A percentile compares a stretch with the other conserved stretches of the same genome.
Evolutionary conservation across 441 rosid species (phyloP).

Genomic region (Brassica hybrid): DNA sequence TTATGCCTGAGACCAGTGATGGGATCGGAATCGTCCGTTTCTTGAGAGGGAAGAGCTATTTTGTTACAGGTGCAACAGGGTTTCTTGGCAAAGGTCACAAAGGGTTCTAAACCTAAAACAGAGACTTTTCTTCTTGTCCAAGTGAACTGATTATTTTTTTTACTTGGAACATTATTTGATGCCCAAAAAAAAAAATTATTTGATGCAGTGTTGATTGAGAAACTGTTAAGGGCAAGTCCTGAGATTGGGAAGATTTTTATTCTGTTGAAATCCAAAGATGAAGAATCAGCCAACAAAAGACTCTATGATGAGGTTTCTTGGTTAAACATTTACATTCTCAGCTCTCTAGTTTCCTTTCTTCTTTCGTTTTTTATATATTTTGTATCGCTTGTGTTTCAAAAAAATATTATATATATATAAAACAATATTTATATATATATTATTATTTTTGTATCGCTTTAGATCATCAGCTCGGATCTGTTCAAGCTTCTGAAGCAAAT

Average conservation of each 20-base stretch:
- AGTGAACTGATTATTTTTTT: not conserved
- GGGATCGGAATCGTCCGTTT: slow-evolving; percentile 26
- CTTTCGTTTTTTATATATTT: not conserved
- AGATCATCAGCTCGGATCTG: slow-evolving; percentile 45
- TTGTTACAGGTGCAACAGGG: slow-evolving; percentile 45
- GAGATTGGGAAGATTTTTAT: slow-evolving; percentile 46
- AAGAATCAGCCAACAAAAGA: slow-evolving; percentile 29
- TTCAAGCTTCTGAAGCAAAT: slow-evolving; percentile 31
- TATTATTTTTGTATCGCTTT: not conserved
- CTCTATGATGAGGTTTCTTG: not conserved
- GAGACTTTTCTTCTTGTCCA: slow-evolving; percentile 14
- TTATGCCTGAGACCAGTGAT: not conserved
- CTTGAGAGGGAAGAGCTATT: slow-evolving; percentile 34
- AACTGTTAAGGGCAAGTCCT: slow-evolving; percentile 44
- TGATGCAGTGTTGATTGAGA: slow-evolving; percentile 42
- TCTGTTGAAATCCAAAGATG: slow-evolving; percentile 44
- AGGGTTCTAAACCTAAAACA: not conserved
- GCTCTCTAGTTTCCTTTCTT: not conserved
- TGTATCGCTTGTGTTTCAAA: not conserved
- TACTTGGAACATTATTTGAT: not conserved
- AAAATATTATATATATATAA: too few species aligned
- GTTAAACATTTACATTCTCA: not conserved
- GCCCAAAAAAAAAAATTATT: not conserved
- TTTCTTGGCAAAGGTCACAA: slow-evolving; percentile 39
- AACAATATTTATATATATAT: too few species aligned